Conservation (phyloP, 108 stramenopile genomes). For the Aureococcus anophagefferens region DNA sequence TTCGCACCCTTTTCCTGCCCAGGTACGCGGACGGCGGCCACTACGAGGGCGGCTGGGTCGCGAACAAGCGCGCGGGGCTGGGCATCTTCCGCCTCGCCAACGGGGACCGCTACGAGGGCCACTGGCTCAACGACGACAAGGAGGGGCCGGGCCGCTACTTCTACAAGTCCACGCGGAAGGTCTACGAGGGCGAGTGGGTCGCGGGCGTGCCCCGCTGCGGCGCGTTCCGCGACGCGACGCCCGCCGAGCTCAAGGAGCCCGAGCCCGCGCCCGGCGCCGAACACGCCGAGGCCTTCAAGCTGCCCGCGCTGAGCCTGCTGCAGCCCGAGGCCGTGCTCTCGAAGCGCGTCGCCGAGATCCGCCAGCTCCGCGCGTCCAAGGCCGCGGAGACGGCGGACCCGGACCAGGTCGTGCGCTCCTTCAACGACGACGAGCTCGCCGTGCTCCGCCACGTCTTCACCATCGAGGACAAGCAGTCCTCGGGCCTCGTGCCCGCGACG, state of each 20-base stretch:
- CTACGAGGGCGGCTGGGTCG: conserved; percentile 46
- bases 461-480: background rate
- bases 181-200: conserved; percentile 51
- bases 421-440: background rate
- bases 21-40: conserved; percentile 42
- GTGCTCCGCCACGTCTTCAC: background rate
- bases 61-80: conserved; percentile 33
- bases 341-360: conserved; percentile 3
- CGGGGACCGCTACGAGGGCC: conserved; percentile 42
- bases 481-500: background rate
- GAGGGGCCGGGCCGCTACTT: conserved; percentile 44
- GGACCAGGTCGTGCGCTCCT: background rate
- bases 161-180: conserved; percentile 34
- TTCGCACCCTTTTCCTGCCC: too few species aligned
- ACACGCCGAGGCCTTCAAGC: background rate
- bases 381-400: background rate
- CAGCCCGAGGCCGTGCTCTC: conserved; percentile 1
- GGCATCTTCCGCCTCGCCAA: conserved; percentile 34
- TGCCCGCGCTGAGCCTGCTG: conserved; percentile 1
- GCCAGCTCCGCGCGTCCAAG: background rate
- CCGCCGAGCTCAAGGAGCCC: background rate
- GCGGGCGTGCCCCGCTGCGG: conserved; percentile 39
- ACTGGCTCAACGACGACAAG: conserved; percentile 36
- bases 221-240: conserved; percentile 11
- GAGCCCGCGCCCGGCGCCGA: background rate